Conservation (phyloP, 1,139 yeast genomes). For the Sugiyamaella grinbergsii region DNA sequence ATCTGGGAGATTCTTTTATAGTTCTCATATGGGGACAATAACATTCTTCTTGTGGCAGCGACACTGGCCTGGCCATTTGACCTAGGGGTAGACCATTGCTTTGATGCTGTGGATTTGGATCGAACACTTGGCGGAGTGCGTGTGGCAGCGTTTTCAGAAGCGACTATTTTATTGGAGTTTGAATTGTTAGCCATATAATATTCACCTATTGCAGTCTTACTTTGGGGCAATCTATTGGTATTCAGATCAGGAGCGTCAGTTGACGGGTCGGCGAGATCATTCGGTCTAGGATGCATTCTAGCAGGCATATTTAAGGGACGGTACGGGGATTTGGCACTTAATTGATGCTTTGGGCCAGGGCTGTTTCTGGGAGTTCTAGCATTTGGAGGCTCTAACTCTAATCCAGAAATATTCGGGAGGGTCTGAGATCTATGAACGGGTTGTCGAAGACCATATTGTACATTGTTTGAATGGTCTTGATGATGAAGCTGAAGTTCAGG, state of each 20-base stretch:
- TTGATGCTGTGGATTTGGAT: slow-evolving; percentile 32
- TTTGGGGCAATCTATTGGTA: slow-evolving; percentile 14
- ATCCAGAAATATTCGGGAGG: slow-evolving; percentile 20
- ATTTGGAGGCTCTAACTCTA: neutral
- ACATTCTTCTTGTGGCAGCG: slow-evolving; percentile 33
- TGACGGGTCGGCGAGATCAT: slow-evolving; percentile 1
- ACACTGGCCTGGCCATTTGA: slow-evolving; percentile 29
- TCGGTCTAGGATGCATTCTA: slow-evolving; percentile 16
- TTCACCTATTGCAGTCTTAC: slow-evolving; percentile 19
- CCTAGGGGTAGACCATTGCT: slow-evolving; percentile 27
- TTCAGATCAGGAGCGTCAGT: slow-evolving; percentile 3
- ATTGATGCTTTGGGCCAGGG: slow-evolving; percentile 12
- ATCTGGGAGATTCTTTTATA: slow-evolving; percentile 23
- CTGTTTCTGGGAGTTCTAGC: slow-evolving; percentile 7
- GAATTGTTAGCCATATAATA: slow-evolving; percentile 4
- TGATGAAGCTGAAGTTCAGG: neutral
- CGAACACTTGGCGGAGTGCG: slow-evolving; percentile 23
- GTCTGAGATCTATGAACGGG: slow-evolving; percentile 19
- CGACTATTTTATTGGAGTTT: neutral
- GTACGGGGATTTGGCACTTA: slow-evolving; percentile 26
- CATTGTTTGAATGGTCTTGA: neutral
- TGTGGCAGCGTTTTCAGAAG: neutral
- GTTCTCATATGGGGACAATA: slow-evolving; percentile 30
- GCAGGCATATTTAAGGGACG: slow-evolving; percentile 26
- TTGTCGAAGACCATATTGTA: neutral